Evolutionary conservation across 495 filamentous ascomycete species (phyloP).

Genomic region (Hyphodiscus hymeniophilus): DNA sequence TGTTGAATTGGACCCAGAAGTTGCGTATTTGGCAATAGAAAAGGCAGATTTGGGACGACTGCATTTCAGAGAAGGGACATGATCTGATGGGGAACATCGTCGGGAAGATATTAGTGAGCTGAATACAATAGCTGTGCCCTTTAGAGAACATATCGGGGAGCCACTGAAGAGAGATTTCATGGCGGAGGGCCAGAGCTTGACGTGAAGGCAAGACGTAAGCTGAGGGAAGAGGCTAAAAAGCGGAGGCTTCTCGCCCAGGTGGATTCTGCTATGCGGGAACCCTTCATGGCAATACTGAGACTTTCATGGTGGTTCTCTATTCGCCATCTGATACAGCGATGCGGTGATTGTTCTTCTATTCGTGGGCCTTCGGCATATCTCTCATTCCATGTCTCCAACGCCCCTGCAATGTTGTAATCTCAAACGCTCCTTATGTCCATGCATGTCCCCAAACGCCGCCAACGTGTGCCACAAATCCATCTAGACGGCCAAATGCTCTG

Average conservation of each 20-base stretch:
- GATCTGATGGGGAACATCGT: conserved; percentile 48
- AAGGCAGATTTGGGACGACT: conserved; percentile 51
- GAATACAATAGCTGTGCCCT: no score
- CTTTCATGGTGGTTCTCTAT: not conserved
- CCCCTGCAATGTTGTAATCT: conserved; percentile 16
- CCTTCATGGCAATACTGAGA: no score
- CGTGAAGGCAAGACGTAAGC: no score
- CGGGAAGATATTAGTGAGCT: conserved; percentile 19
- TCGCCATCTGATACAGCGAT: not conserved
- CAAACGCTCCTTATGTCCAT: conserved; percentile 15
- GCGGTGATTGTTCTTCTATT: conserved; percentile 6
- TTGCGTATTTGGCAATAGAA: conserved; percentile 44
- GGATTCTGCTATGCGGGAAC: no score
- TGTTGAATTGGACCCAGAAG: conserved; percentile 42
- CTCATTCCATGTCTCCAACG: conserved; percentile 16
- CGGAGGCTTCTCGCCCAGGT: not conserved
- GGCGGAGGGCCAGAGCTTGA: no score
- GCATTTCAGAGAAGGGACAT: conserved; percentile 54
- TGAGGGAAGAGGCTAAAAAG: not conserved
- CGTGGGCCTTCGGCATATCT: not conserved
- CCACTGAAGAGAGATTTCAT: no score
- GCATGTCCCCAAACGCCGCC: conserved; percentile 17
- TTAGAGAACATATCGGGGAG: no score
- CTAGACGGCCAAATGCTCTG: conserved; percentile 34
- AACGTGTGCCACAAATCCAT: not conserved